A percentile compares a stretch with the other conserved stretches of the same genome.
Evolutionary conservation across 306 rosid genomes (phyloP).

Genomic region (peach (Prunus persica)): Prunus_persica_NCBIv2 NC_034009.1:3363501-3364000

Average conservation of each 20-base stretch:
- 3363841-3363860: neutral
- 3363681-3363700: constrained; percentile 27
- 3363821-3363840: neutral
- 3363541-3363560: constrained; percentile 44
- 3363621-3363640: neutral
- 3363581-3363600: neutral
- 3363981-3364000: too few relatives aligned
- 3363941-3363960: too few relatives aligned
- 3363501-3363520: constrained; percentile 93
- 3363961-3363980: too few relatives aligned
- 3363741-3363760: neutral
- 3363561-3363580: neutral
- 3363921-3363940: too few relatives aligned
- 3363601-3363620: neutral
- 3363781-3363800: neutral
- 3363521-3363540: constrained; percentile 73
- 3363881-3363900: too few relatives aligned
- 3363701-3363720: constrained; percentile 19
- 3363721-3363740: neutral
- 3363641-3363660: constrained; percentile 12
- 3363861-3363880: neutral
- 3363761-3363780: neutral
- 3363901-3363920: too few relatives aligned
- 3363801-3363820: neutral
- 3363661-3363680: constrained; percentile 32